Evolutionary conservation across 2,329 filamentous ascomycete genomes (phyloP).

Genomic region (Blastomyces parvus): DNA sequence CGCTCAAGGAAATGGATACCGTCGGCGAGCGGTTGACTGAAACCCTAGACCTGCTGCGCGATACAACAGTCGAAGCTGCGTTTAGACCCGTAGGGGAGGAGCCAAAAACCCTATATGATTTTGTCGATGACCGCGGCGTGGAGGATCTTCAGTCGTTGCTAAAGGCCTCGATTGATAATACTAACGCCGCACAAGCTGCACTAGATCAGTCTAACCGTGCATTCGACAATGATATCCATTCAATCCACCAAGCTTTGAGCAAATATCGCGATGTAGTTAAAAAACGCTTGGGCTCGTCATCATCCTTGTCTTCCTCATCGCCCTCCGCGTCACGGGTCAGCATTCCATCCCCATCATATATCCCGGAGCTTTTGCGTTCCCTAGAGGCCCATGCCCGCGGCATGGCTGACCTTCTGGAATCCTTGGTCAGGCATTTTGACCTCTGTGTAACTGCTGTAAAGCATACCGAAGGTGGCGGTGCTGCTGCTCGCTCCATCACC

Average conservation of each 20-base stretch:
- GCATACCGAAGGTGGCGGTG: slow-evolving; percentile 71
- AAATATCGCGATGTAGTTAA: slow-evolving; percentile 33
- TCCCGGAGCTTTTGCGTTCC: slow-evolving; percentile 48
- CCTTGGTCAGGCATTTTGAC: slow-evolving; percentile 80
- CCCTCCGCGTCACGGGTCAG: slow-evolving; percentile 24
- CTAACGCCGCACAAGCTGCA: slow-evolving; percentile 50
- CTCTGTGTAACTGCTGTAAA: slow-evolving; percentile 85
- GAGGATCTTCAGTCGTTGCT: slow-evolving; percentile 48
- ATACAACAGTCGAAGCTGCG: slow-evolving; percentile 49
- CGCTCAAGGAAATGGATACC: slow-evolving; percentile 48
- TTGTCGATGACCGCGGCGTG: slow-evolving; percentile 55
- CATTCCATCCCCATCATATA: slow-evolving; percentile 31
- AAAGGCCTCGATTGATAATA: slow-evolving; percentile 52
- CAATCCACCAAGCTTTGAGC: slow-evolving; percentile 51
- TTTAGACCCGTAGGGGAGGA: slow-evolving; percentile 42
- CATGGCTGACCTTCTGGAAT: slow-evolving; percentile 72
- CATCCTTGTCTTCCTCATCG: slow-evolving; percentile 27
- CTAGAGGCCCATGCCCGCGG: slow-evolving; percentile 67
- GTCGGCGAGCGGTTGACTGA: slow-evolving; percentile 49
- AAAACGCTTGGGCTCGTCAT: slow-evolving; percentile 10
- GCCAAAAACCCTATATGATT: slow-evolving; percentile 54
- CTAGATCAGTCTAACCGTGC: slow-evolving; percentile 47
- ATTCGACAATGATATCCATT: slow-evolving; percentile 65
- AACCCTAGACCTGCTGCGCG: slow-evolving; percentile 46
- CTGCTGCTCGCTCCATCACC: slow-evolving; percentile 55